Percentiles rank a stretch among this genome's conserved stretches.
phyloP scores from a whole-genome alignment of 1,284 basidiomycete species.

The Cerrena zonata region DNA sequence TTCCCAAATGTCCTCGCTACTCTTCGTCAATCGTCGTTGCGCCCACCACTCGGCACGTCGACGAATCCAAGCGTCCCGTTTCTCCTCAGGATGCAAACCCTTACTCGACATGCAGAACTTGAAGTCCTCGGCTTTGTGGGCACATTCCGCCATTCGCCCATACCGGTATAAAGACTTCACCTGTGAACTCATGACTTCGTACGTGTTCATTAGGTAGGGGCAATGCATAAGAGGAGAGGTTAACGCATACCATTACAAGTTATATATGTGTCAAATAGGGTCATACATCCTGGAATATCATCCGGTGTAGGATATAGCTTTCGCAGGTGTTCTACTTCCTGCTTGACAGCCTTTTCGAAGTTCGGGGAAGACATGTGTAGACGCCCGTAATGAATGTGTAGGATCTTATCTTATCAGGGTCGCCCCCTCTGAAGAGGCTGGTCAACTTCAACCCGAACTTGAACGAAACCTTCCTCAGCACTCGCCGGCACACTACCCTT shows the following conservation, averaged over 20 bases:
- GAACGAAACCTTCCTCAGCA: not conserved
- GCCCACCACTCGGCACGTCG: constrained; percentile 92
- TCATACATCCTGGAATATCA: constrained; percentile 79
- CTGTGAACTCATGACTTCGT: constrained; percentile 73
- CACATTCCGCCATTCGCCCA: constrained; percentile 75
- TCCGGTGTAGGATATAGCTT: constrained; percentile 64
- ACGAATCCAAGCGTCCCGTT: constrained; percentile 77
- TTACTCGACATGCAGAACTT: constrained; percentile 92
- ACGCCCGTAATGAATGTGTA: not conserved
- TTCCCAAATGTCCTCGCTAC: constrained; percentile 93
- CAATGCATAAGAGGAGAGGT: no score
- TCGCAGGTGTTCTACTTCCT: constrained; percentile 62
- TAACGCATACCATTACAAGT: constrained; percentile 61
- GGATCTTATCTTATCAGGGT: not conserved
- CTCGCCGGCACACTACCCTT: no score
- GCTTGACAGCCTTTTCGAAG: constrained; percentile 48
- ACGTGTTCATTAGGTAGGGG: no score
- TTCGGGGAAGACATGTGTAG: constrained; percentile 2
- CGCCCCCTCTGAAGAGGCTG: not conserved
- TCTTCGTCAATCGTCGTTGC: constrained; percentile 60
- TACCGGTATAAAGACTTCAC: constrained; percentile 83
- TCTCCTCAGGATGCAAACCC: constrained; percentile 68
- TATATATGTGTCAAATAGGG: constrained; percentile 73
- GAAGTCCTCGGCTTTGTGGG: constrained; percentile 82
- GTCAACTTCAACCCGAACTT: not conserved